These are phyloP conservation scores for Arachis stenosperma DNA, from an alignment of 306 rosid species.

Conservation along the genomic window DNA sequence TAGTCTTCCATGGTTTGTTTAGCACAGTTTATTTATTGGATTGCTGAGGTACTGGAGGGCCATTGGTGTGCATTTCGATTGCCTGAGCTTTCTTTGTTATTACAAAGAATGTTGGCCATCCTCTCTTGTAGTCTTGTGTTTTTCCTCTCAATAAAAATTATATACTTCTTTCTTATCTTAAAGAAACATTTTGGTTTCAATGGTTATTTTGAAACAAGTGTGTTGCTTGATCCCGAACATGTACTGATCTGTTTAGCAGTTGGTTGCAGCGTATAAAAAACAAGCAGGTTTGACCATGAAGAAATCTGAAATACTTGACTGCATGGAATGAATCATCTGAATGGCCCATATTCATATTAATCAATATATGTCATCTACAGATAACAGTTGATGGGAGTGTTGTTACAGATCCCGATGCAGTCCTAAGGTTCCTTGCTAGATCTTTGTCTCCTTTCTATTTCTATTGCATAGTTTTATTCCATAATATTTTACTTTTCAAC, in stretches of 20 bases:
- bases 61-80: background rate
- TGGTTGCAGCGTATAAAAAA: constrained; percentile 89
- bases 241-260: constrained; percentile 56
- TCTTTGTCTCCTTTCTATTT: constrained; percentile 1
- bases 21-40: background rate
- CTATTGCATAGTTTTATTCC: background rate
- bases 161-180: background rate
- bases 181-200: background rate
- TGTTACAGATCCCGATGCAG: constrained; percentile 63
- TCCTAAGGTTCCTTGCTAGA: constrained; percentile 61
- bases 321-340: constrained; percentile 17
- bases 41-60: background rate
- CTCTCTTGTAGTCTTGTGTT: background rate
- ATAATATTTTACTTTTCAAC: background rate
- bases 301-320: constrained; percentile 30
- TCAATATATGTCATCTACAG: constrained; percentile 52
- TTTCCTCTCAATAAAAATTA: background rate
- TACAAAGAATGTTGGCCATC: background rate
- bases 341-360: constrained; percentile 36
- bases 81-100: background rate
- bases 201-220: background rate
- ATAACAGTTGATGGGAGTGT: constrained; percentile 66
- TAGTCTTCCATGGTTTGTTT: background rate
- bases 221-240: background rate
- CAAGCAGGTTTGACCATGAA: constrained; percentile 67